A percentile compares a stretch with the other conserved stretches of the same genome.
phyloP scores from a whole-genome alignment of 345 rosid genomes.

The Dipteronia sinensis region DNA sequence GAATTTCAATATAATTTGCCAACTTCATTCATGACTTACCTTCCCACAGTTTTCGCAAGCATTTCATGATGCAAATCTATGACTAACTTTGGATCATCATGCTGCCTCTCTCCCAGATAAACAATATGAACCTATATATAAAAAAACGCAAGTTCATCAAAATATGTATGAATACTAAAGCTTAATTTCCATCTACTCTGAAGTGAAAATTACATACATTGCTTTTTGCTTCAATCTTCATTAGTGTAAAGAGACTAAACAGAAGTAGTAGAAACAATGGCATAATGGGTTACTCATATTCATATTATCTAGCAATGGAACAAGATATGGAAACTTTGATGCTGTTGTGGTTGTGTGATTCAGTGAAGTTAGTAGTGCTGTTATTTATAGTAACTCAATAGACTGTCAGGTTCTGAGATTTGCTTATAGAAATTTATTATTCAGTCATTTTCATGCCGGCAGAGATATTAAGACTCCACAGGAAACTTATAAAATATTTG shows the following conservation, averaged over 20 bases:
- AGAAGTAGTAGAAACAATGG: background rate
- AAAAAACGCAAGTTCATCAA: background rate
- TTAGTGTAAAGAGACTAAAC: background rate
- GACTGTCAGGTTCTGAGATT: no score
- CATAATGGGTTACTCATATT: background rate
- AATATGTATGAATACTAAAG: background rate
- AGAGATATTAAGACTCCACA: background rate
- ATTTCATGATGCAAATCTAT: conserved; percentile 31
- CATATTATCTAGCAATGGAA: no score
- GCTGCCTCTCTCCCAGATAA: conserved; percentile 37
- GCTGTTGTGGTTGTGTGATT: background rate
- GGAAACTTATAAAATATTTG: no score
- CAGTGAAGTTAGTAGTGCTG: background rate
- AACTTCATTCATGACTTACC: conserved; percentile 12
- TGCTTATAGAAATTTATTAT: no score
- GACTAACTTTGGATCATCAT: conserved; percentile 29
- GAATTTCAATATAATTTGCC: background rate
- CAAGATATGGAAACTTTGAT: background rate
- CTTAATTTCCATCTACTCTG: background rate
- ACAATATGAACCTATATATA: conserved; percentile 31
- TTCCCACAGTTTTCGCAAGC: conserved; percentile 31
- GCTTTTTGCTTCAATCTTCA: background rate
- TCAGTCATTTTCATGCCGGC: background rate
- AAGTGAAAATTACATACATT: background rate
- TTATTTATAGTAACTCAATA: background rate